Percentiles rank a stretch among this genome's conserved stretches.
phyloP scores from a whole-genome alignment of 371 early-diverging fungal species.

The Haplosporangium sp. region DNA sequence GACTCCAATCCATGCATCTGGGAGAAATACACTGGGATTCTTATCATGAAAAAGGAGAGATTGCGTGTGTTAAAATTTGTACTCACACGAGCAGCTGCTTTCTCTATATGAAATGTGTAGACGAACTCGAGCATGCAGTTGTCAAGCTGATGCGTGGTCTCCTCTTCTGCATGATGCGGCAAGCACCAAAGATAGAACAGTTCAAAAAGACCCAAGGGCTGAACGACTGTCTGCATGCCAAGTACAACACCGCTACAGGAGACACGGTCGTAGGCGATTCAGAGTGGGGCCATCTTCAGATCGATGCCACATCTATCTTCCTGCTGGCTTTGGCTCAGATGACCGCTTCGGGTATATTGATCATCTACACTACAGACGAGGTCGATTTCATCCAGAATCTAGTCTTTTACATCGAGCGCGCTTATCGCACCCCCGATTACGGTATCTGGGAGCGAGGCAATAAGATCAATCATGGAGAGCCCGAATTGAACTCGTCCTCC shows the following conservation, averaged over 20 bases:
- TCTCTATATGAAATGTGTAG: conserved; percentile 45
- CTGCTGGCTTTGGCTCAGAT: conserved; percentile 85
- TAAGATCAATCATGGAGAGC: conserved; percentile 89
- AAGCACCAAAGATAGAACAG: conserved; percentile 83
- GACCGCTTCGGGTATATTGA: conserved; percentile 83
- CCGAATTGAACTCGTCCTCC: conserved; percentile 90
- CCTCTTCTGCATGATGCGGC: conserved; percentile 88
- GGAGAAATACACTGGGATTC: no score
- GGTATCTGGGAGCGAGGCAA: conserved; percentile 95
- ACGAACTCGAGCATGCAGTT: conserved; percentile 87
- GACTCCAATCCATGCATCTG: no score
- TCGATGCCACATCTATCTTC: conserved; percentile 90
- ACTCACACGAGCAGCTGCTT: no score
- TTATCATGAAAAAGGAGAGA: no score
- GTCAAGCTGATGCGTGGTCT: conserved; percentile 89
- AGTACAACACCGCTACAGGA: conserved; percentile 87
- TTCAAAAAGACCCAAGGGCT: conserved; percentile 83
- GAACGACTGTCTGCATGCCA: conserved; percentile 86
- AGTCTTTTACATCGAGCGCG: conserved; percentile 90
- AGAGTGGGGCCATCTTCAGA: conserved; percentile 87
- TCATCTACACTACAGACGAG: conserved; percentile 88
- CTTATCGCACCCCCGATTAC: conserved; percentile 82
- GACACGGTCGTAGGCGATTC: conserved; percentile 89
- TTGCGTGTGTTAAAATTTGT: no score
- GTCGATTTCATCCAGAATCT: conserved; percentile 93